These are phyloP conservation scores for Aechmea fasciata DNA, from an alignment of 176 grass and related monocot species.

Conservation along the genomic window DNA sequence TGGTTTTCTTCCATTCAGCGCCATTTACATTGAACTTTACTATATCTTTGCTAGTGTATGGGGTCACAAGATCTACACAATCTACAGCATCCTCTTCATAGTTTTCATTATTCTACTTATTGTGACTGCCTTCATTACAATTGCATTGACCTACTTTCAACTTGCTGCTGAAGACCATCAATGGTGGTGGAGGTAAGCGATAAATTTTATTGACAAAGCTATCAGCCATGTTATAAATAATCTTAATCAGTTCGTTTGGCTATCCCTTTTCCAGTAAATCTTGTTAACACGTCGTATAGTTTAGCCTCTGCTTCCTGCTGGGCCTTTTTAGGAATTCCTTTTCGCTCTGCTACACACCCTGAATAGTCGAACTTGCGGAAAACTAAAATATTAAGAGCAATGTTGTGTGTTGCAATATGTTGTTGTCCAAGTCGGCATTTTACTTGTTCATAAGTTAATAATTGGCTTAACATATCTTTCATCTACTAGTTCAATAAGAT, in stretches of 20 bases:
- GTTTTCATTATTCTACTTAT: constrained; percentile 14
- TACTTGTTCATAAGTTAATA: too few species aligned
- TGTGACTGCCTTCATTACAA: constrained; percentile 11
- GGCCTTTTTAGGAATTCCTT: not conserved
- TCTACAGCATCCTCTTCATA: constrained; percentile 14
- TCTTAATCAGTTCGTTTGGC: not conserved
- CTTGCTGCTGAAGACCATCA: constrained; percentile 11
- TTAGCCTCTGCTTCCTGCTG: not conserved
- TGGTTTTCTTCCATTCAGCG: constrained; percentile 13
- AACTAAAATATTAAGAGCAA: too few species aligned
- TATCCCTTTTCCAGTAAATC: not conserved
- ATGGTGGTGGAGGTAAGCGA: constrained; percentile 15
- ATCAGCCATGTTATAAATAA: not conserved
- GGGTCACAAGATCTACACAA: constrained; percentile 13
- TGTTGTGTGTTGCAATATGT: too few species aligned
- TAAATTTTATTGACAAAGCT: not conserved
- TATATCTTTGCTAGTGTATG: constrained; percentile 13
- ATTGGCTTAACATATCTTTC: too few species aligned
- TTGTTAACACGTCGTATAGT: not conserved
- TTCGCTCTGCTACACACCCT: too few species aligned
- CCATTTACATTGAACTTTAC: constrained; percentile 18
- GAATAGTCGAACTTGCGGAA: too few species aligned
- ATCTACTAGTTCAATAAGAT: too few species aligned
- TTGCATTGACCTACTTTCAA: constrained; percentile 15
- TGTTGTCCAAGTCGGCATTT: too few species aligned